Percentiles rank a stretch among this genome's conserved stretches.
phyloP scores from a whole-genome alignment of 164 flowering plant species.

The Nymphaea colorata region DNA sequence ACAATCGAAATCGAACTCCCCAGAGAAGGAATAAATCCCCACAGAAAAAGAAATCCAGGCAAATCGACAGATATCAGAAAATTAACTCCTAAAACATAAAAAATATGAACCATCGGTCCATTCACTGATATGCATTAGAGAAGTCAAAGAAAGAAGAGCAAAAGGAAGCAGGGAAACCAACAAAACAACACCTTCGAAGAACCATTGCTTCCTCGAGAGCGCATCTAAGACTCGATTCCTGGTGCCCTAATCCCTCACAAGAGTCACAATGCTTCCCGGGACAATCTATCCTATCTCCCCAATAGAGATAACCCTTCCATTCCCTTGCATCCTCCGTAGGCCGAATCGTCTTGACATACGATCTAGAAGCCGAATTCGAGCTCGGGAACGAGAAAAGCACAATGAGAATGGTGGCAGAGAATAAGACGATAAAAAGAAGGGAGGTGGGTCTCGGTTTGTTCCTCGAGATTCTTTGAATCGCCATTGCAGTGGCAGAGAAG shows the following conservation, averaged over 20 bases:
- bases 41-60: too few relatives aligned
- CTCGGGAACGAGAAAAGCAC: constrained; percentile 37
- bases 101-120: too few relatives aligned
- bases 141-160: too few relatives aligned
- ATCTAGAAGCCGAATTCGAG: constrained; percentile 16
- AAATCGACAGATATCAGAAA: too few relatives aligned
- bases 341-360: constrained; percentile 4
- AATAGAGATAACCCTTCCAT: constrained; percentile 38
- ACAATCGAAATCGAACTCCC: too few relatives aligned
- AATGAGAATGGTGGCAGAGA: constrained; percentile 26
- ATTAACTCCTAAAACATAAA: too few relatives aligned
- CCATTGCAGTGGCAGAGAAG: constrained; percentile 22
- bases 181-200: constrained; percentile 50
- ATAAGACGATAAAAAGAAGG: constrained; percentile 20
- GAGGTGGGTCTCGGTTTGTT: constrained; percentile 36
- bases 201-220: constrained; percentile 95
- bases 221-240: constrained; percentile 92
- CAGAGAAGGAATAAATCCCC: too few relatives aligned
- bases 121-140: too few relatives aligned
- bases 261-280: constrained; percentile 93
- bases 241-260: constrained; percentile 95
- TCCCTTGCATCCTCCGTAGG: background rate
- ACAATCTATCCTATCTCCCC: constrained; percentile 89
- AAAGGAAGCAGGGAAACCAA: background rate
- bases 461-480: constrained; percentile 34